A percentile compares a stretch with the other conserved stretches of the same genome.
Evolutionary conservation across 2,329 filamentous ascomycete species (phyloP).

Genomic region (Trichoderma aggressivum): DNA sequence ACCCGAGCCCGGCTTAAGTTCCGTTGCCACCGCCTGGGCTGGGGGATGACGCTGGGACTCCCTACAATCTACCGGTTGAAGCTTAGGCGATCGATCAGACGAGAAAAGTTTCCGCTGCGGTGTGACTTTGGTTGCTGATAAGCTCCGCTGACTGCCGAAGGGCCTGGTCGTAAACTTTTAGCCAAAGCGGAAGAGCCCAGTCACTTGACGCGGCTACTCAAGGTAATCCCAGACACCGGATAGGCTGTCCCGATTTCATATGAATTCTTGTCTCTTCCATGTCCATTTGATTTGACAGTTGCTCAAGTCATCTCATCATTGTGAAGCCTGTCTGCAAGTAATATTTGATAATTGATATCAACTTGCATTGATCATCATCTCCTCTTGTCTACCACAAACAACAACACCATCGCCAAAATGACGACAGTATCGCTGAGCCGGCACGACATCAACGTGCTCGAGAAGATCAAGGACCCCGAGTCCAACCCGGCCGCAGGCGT

Average conservation of each 20-base stretch:
- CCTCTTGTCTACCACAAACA: background rate
- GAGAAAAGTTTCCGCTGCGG: conserved; percentile 5
- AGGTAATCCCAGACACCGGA: background rate
- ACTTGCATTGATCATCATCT: background rate
- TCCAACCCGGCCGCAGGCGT: conserved; percentile 53
- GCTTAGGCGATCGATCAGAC: conserved; percentile 8
- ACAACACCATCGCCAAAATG: conserved; percentile 38
- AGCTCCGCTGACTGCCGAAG: conserved; percentile 2
- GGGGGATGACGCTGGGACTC: conserved; percentile 7
- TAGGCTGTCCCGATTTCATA: background rate
- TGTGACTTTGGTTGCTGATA: background rate
- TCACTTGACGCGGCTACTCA: conserved; percentile 14
- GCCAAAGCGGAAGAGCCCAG: background rate
- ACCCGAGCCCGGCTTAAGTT: conserved; percentile 15
- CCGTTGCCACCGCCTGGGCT: background rate
- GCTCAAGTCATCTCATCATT: background rate
- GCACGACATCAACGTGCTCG: conserved; percentile 59
- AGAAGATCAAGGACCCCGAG: conserved; percentile 66
- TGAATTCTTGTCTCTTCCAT: background rate
- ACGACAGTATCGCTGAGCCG: conserved; percentile 48
- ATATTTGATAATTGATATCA: background rate
- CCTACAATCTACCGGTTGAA: background rate
- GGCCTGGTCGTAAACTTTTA: background rate
- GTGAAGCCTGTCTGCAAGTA: background rate
- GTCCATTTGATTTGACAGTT: background rate